Base-by-base conservation (phyloP, 257 asterid species). In the Paraleonurus japonicus region DNA sequence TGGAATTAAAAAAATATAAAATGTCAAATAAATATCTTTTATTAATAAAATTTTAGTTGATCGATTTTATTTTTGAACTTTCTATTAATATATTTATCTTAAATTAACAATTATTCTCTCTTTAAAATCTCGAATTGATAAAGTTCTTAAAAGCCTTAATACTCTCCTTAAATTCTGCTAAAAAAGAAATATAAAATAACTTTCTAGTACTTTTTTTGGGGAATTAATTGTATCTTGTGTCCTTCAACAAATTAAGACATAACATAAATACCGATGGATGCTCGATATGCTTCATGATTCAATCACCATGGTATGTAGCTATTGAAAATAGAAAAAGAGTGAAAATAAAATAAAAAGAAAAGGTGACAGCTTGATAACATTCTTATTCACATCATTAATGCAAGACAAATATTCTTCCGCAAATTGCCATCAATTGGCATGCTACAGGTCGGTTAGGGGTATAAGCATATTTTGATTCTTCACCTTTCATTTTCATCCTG, bases 361-460 rank as follows among this genome's bases (percentile, higher is more conserved):
- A 20, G 61, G 58, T 17, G 61, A 16, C 24, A 6, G 15, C 22
- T 54, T 41, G 61, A 33, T 63, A 54, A 63, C 61, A 63, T 61
- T 61, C 54, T 20, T 51, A 63, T 63, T 70, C 69, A 24, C 63
- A 76, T 39, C 63, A 76, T 51, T 20, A 39, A 54, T 37, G 72
- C 67, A 50, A 50, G 55, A 15, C 67, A 63, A 37, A 76, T 63
- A 77, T 77, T 77, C 70, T 65, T n/a, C 60, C 67, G 19, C 75
- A 60, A 66, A 68, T 61, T 47, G 67, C 43, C 66, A 51, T 69
- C 61, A 48, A 66, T 10, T 60, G 30, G 10, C n/a, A 54, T 55
- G 65, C 48, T 8, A 51, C 30, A 26, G 47, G 47, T 65, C 28
- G 27, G 59, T 7, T 41, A 30, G 57, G n/a, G 26, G 39, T 33